Percentiles rank a stretch among this genome's conserved stretches.
These are phyloP conservation scores for Fagopyrum tataricum DNA, from an alignment of 148 eudicot genomes.

Conservation along the genomic window DNA sequence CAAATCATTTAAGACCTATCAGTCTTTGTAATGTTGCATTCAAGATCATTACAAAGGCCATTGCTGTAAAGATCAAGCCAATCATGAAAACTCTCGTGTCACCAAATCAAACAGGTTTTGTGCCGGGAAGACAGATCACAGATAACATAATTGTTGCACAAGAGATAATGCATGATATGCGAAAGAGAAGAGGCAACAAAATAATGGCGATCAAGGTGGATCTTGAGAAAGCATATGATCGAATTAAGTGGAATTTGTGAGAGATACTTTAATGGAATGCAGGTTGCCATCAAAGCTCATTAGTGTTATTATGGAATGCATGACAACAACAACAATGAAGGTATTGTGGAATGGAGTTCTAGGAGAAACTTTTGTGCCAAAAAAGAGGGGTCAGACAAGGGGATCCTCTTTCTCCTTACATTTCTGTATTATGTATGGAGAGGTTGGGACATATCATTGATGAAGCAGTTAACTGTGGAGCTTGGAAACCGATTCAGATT, in stretches of 20 bases:
- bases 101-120: too few species aligned
- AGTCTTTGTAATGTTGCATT: not conserved
- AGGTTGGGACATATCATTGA: not conserved
- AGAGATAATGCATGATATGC: too few species aligned
- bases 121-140: too few species aligned
- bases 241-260: not conserved
- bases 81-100: not conserved
- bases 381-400: not conserved
- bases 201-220: too few species aligned
- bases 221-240: too few species aligned
- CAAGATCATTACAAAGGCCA: not conserved
- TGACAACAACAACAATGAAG: too few species aligned
- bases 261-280: not conserved
- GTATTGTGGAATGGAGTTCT: not conserved
- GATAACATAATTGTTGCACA: too few species aligned
- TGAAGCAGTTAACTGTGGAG: not conserved
- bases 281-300: not conserved
- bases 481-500: not conserved
- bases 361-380: not conserved
- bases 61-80: not conserved
- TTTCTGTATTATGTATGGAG: not conserved
- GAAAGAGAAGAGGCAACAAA: too few species aligned
- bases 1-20: not conserved
- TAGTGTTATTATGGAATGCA: not conserved
- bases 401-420: not conserved